Evolutionary conservation across 179 eudicot genomes (phyloP).

Genomic region (Silene coronaria): DNA sequence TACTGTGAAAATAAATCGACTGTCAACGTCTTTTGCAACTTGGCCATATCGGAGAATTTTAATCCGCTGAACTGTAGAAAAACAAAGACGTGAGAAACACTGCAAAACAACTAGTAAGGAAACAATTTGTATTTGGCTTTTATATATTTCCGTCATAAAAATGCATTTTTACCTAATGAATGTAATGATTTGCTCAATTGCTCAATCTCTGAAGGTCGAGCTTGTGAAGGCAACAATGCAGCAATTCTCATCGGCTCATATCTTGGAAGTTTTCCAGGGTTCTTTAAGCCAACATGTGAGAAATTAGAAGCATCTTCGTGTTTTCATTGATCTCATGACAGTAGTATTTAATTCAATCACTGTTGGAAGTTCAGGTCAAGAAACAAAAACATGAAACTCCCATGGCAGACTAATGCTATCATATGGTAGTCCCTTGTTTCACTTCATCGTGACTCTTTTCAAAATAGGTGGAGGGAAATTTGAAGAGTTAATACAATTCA

Average conservation of each 20-base stretch:
- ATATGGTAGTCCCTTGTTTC: neutral
- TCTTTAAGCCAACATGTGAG: conserved; percentile 84
- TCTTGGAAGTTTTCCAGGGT: conserved; percentile 89
- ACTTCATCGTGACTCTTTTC: neutral
- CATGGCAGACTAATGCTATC: conserved; percentile 3
- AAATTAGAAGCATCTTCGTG: conserved; percentile 13
- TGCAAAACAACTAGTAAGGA: conserved; percentile 79
- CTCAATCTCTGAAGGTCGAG: conserved; percentile 54
- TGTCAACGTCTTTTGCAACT: conserved; percentile 92
- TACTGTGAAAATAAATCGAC: conserved; percentile 89
- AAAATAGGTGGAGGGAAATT: neutral
- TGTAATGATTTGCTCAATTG: conserved; percentile 3
- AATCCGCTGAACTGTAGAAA: conserved; percentile 55
- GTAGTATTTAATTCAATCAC: conserved; percentile 1
- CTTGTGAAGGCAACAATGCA: conserved; percentile 69
- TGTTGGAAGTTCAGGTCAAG: conserved; percentile 53
- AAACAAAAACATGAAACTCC: conserved; percentile 61
- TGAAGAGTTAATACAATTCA: too few species aligned
- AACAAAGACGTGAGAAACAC: conserved; percentile 77
- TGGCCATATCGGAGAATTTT: conserved; percentile 88
- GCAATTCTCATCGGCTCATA: conserved; percentile 74
- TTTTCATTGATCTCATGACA: conserved; percentile 1
- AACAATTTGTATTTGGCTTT: conserved; percentile 6
- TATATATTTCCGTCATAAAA: conserved; percentile 5
- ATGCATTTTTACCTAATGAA: conserved; percentile 3